Evolutionary conservation across 192 early-diverging fungal genomes (phyloP).

Genomic region (Lunasporangiospora selenospora): DNA sequence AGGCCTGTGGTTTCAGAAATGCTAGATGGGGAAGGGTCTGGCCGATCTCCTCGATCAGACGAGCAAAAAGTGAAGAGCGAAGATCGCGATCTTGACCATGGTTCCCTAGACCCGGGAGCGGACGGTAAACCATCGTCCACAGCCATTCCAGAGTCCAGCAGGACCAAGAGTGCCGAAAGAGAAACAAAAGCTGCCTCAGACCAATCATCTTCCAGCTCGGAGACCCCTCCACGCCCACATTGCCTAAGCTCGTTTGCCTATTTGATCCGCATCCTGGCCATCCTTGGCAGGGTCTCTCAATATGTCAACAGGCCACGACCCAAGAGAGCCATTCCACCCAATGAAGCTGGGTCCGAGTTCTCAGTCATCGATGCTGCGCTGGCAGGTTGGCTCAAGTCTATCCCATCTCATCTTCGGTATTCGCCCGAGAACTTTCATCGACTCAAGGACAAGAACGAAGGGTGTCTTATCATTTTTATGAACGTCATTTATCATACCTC

Average conservation of each 20-base stretch:
- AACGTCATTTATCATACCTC: slow-evolving; percentile 55
- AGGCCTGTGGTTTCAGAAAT: slow-evolving; percentile 37
- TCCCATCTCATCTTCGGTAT: slow-evolving; percentile 41
- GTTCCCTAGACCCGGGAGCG: too few relatives aligned
- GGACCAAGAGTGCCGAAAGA: too few relatives aligned
- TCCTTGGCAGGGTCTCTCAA: slow-evolving; percentile 54
- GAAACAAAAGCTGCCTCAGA: too few relatives aligned
- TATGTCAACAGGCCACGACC: slow-evolving; percentile 52
- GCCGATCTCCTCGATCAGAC: background rate
- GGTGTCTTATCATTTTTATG: slow-evolving; percentile 40
- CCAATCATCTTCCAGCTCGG: too few relatives aligned
- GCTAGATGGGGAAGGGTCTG: slow-evolving; percentile 17
- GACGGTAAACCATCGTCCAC: too few relatives aligned
- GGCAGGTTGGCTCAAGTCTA: slow-evolving; percentile 38
- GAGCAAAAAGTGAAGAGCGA: too few relatives aligned
- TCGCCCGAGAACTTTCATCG: slow-evolving; percentile 38
- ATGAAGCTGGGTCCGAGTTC: slow-evolving; percentile 55
- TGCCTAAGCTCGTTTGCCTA: slow-evolving; percentile 44
- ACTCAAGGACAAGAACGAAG: slow-evolving; percentile 17
- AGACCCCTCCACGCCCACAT: too few relatives aligned
- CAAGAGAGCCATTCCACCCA: slow-evolving; percentile 40
- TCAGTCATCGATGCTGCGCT: slow-evolving; percentile 44
- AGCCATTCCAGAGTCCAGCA: too few relatives aligned
- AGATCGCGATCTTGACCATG: too few relatives aligned
- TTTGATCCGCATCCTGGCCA: slow-evolving; percentile 42